Percentiles rank a stretch among this genome's conserved stretches.
Evolutionary conservation across 2,329 filamentous ascomycete genomes (phyloP).

Genomic region (Colletotrichum sp.): DNA sequence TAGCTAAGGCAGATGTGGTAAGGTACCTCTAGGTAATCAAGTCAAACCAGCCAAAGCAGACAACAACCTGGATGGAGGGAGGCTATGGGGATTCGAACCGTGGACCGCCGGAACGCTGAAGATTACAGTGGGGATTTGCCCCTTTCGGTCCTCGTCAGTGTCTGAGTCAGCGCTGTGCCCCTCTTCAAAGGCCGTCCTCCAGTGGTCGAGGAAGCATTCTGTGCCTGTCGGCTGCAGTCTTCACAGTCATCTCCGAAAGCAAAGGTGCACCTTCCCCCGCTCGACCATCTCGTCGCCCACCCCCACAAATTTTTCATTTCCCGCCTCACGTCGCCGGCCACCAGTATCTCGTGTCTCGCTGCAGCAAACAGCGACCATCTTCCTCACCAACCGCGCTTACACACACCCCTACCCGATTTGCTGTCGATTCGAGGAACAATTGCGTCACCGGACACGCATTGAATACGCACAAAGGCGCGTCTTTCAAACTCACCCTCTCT

Average conservation of each 20-base stretch:
- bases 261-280: constrained; percentile 29
- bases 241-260: neutral
- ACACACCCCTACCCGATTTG: constrained; percentile 1
- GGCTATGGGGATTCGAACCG: constrained; percentile 4
- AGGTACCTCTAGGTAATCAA: neutral
- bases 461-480: neutral
- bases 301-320: constrained; percentile 25
- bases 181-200: neutral
- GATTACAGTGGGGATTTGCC: neutral
- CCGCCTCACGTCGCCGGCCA: constrained; percentile 24
- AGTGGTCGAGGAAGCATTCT: neutral
- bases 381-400: constrained; percentile 1
- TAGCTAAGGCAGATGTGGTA: neutral
- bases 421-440: neutral
- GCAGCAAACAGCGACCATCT: neutral
- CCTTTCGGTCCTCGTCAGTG: neutral
- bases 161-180: neutral
- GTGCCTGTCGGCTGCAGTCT: neutral
- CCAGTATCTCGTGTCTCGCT: constrained; percentile 19
- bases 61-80: neutral
- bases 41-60: neutral
- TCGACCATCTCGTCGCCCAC: constrained; percentile 32
- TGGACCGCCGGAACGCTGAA: neutral
- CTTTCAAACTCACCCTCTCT: neutral
- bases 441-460: neutral